Evolutionary conservation across 2,329 filamentous ascomycete genomes (phyloP), one percentile per base, ranked within the genome.

Genomic region (Exophiala dermatitidis): DNA sequence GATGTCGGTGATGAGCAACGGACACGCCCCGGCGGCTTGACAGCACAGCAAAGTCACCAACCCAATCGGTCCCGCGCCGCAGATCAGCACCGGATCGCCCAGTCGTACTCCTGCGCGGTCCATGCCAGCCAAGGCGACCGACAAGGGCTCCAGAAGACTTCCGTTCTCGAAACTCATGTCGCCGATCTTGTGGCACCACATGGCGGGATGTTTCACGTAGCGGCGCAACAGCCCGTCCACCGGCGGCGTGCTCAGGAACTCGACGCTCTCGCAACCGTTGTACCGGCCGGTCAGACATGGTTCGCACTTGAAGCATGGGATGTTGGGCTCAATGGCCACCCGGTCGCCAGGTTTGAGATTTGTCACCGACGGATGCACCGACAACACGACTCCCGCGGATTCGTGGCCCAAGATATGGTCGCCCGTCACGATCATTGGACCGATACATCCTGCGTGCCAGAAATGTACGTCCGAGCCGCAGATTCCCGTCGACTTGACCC

Each of bases 381-480:
- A 86, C 62, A 96, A 79, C 55, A 96, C 72, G 65, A 70, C 85
- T 38, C 77, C 84, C 59, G 90, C 91, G 40, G 89, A 93, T 74
- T 97, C 91, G 76, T 97, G 91, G 62, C 91, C 91, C 19, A 97
- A 83, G 66, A 96, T 90, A 71, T 96, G 91, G 66, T 90, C 85
- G 66, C 80, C 86, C 62, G 80, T 80, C 45, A 97, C 91, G 59
- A 96, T 85, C 90, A 96, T 96, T 62, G 90, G 90, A 30, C 91
- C 91, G 68, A 97, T 97, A 74, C 87, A 88, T 62, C 91, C 91
- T 46, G 86, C 86, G 68, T 94, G 88, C 91, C 91, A 97, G 77
- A 97, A 97, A 74, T 97, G 91, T 52, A 97, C 85, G 71, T 96
- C 90, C 56, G 88, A 95, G 53, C 91, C 91, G 77, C 93, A 97